Percentiles rank a stretch among this genome's conserved stretches.
Conservation (phyloP, 768 basidiomycete genomes). For the Suillus lakei region DNA sequence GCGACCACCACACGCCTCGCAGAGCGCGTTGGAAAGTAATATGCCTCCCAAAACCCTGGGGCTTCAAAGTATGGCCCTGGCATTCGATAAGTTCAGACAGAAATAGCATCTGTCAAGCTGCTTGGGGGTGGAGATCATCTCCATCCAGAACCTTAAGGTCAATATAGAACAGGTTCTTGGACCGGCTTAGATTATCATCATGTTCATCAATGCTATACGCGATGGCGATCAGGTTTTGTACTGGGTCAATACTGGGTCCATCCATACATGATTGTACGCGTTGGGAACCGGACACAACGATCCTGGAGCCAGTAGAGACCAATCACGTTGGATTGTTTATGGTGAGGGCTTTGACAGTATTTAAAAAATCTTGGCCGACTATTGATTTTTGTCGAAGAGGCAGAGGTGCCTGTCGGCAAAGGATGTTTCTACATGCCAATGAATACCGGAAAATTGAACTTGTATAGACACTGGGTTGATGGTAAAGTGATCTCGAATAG, state of each 20-base stretch:
- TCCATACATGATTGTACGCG: neutral
- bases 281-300: neutral
- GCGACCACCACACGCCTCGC: neutral
- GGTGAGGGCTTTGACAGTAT: neutral
- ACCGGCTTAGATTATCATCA: too few species aligned
- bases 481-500: too few species aligned
- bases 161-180: neutral
- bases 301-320: neutral
- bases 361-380: neutral
- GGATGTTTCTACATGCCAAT: too few species aligned
- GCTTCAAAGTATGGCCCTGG: neutral
- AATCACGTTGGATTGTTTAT: neutral
- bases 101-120: neutral
- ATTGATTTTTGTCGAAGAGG: neutral
- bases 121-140: neutral
- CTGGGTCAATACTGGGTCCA: neutral
- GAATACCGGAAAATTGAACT: neutral
- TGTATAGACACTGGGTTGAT: neutral
- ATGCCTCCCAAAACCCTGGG: neutral
- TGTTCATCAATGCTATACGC: neutral
- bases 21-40: neutral
- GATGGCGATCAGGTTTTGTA: neutral
- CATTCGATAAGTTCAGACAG: neutral
- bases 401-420: neutral
- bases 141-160: neutral